Base-by-base conservation (phyloP, 2,329 filamentous ascomycete species). In the Epichloe brachyelytri region DNA sequence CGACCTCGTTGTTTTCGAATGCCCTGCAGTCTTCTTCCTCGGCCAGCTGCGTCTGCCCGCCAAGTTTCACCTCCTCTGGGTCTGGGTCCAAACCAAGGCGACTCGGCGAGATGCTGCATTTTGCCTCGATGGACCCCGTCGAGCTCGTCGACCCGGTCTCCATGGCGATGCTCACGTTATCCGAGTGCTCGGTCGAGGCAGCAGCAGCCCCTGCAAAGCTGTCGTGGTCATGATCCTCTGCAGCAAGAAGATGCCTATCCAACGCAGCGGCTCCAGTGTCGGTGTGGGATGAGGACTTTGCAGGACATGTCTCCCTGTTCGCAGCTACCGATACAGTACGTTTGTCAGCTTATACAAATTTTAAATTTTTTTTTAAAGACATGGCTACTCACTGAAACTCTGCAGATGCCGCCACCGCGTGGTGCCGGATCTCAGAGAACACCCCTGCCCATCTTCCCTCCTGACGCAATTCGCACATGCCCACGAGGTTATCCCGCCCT, bases 391-490 rank as follows among this genome's bases (percentile, higher is more conserved):
- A 30, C 26, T 30, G 2, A 10, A 30, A 30, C 26, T 30, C 26
- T 26, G 26, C 26, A 26, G 26, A 26, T 20, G 14, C 39, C n/a
- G 17, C 39, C 15, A 41, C 39, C 2, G 14, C n/a, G 5, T 14
- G n/a, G 17, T 17, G 40, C 40, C 17, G n/a, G n/a, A 37, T 6
- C 33, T 49, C 40, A 53, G 12, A 5, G 33, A 40, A 22, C 51
- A 53, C 7, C 15, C 20, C 15, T 15, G 14, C 11, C 17, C 30
- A 8, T 8, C 17, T 2, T 40, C 51, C 15, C 30, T 30, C 26
- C 34, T 33, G 19, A 46, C 12, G 22, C 51, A 53, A 22, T 53
- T 53, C 34, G 41, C 51, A 43, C 51, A 53, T 6, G 51, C 51
- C 36, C 44, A 48, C 15, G 5, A 4, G 14, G 46, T 49, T 22